Base-by-base conservation (phyloP, 495 filamentous ascomycete species). In the Podospora pseudoanserina region DNA sequence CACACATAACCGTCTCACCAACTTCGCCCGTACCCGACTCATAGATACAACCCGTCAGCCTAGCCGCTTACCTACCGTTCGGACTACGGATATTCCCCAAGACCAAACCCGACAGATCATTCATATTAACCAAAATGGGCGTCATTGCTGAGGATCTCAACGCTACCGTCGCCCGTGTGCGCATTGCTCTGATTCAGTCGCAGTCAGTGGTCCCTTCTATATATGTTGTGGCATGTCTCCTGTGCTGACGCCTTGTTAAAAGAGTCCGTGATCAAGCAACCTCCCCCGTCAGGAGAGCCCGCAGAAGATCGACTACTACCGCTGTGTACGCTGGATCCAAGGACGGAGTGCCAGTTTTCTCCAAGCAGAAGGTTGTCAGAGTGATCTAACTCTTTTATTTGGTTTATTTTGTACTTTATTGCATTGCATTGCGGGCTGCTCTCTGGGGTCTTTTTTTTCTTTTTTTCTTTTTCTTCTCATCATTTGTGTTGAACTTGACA, bases 121-220 rank as follows among this genome's bases (percentile, higher is more conserved):
- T 49, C 30, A 3, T 49, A 11, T 49, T 18, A 28, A 49, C 18
- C 62, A 70, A 64, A 64, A 75, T 71, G 69, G 69, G 39, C 0
- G 39, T 49, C 13, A 1, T 68, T 60, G 69, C 61, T 16, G 71
- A 74, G 15, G 68, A 74, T 55, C 71, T 78, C 11, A 72, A 75
- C 68, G 65, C 71, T 56, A 66, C 75, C 59, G 63, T 79, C 44
- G 67, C 75, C 18, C 74, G 73, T 4, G 67, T 79, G 30, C 77
- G 77, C 66, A 71, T 79, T 64, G 76, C 76, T 23, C 63, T 77
- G 34, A 56, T 79, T 28, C 77, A 78, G 62, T 75, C 72, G 32
- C 72, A 78, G 77, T 79, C 34, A 66, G 77, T 77, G 26, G 6
- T 23, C 56, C 54, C n/a, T 60, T 49, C 58, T 63, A 55, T 63